Conservation (phyloP, 192 early-diverging fungal species). For the Coemansia erecta region DNA sequence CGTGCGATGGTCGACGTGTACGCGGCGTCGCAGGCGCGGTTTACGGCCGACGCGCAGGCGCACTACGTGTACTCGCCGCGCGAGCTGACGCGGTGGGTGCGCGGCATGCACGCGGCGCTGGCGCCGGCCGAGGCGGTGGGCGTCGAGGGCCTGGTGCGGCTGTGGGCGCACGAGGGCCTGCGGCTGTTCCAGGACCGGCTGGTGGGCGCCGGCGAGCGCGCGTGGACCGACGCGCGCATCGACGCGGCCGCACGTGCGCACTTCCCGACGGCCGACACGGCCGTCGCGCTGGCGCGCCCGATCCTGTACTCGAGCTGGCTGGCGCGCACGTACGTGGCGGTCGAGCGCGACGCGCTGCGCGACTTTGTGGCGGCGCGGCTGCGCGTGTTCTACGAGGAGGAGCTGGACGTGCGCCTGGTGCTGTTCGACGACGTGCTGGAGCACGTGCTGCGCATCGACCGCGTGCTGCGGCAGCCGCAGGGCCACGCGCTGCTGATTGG, state of each 20-base stretch:
- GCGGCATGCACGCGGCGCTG: slow-evolving; percentile 95
- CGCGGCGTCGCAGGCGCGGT: slow-evolving; percentile 80
- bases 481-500: slow-evolving; percentile 98
- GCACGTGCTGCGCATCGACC: slow-evolving; percentile 96
- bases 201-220: slow-evolving; percentile 80
- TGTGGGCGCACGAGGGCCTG: slow-evolving; percentile 98
- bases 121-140: slow-evolving; percentile 74
- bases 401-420: slow-evolving; percentile 94
- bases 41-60: slow-evolving; percentile 97
- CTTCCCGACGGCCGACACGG: slow-evolving; percentile 80
- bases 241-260: slow-evolving; percentile 79
- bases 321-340: slow-evolving; percentile 88
- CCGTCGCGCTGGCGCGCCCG: slow-evolving; percentile 75
- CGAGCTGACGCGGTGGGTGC: slow-evolving; percentile 98
- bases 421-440: slow-evolving; percentile 98
- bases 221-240: slow-evolving; percentile 89
- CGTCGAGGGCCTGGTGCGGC: slow-evolving; percentile 84
- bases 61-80: slow-evolving; percentile 99
- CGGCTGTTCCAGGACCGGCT: slow-evolving; percentile 99
- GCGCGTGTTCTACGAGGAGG: slow-evolving; percentile 99
- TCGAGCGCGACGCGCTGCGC: slow-evolving; percentile 83
- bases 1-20: slow-evolving; percentile 98
- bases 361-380: slow-evolving; percentile 92
- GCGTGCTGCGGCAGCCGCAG: slow-evolving; percentile 96
- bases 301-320: slow-evolving; percentile 98